phyloP scores from a whole-genome alignment of 2,329 filamentous ascomycete species.

The Microcera coccophila region DNA sequence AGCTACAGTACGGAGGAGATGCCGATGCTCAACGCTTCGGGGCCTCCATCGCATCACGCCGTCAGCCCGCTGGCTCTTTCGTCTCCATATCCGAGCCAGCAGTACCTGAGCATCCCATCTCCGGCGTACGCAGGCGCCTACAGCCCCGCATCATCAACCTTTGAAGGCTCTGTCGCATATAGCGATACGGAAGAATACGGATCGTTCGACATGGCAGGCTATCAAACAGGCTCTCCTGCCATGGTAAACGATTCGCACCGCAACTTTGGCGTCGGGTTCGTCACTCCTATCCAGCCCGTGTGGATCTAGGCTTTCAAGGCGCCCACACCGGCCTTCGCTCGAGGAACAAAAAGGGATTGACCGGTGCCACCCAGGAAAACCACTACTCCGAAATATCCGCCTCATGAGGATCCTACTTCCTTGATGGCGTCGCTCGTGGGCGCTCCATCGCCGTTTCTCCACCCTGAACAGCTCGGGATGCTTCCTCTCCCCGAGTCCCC shows the following conservation, averaged over 20 bases:
- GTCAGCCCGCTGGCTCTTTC: conserved; percentile 55
- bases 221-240: conserved; percentile 44
- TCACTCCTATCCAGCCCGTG: conserved; percentile 59
- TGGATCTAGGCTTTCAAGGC: conserved; percentile 51
- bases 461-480: conserved; percentile 41
- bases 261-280: conserved; percentile 52
- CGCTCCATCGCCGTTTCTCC: conserved; percentile 44
- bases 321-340: conserved; percentile 38
- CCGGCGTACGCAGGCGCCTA: conserved; percentile 56
- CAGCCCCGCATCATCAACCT: conserved; percentile 61
- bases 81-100: conserved; percentile 51
- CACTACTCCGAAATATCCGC: conserved; percentile 43
- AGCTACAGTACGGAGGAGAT: conserved; percentile 63
- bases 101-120: conserved; percentile 62
- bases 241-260: conserved; percentile 43
- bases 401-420: conserved; percentile 40
- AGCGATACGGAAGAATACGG: conserved; percentile 58
- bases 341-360: conserved; percentile 51
- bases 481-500: conserved; percentile 46
- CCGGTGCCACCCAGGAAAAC: conserved; percentile 50
- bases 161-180: conserved; percentile 59
- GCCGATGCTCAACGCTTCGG: conserved; percentile 48
- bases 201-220: conserved; percentile 44
- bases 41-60: conserved; percentile 41
- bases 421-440: conserved; percentile 35